Conservation (phyloP, 108 stramenopile genomes). For the Aurantiochytrium sp. region DNA sequence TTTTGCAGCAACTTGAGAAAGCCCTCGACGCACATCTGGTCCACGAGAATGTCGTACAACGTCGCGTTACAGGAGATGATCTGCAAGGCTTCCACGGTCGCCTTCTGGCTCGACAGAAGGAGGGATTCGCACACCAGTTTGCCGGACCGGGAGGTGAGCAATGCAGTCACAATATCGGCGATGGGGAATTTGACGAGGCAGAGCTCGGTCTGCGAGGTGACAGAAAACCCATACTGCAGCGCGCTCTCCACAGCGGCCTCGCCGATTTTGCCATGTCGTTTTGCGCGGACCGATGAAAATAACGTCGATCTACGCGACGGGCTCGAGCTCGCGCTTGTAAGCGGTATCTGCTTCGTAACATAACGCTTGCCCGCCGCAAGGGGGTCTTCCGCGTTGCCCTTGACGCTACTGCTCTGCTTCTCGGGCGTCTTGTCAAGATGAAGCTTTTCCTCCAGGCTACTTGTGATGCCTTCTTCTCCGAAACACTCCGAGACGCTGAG, state of each 20-base stretch:
- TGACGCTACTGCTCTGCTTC: not conserved
- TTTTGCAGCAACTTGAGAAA: constrained; percentile 2
- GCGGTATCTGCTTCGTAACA: no score
- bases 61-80: not conserved
- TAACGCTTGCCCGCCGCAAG: no score
- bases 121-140: not conserved
- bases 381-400: no score
- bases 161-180: not conserved
- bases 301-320: no score
- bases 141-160: not conserved
- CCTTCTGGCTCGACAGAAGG: no score
- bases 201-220: not conserved
- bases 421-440: not conserved
- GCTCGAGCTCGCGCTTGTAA: no score
- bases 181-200: not conserved
- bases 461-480: not conserved
- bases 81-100: not conserved
- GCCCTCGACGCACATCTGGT: not conserved
- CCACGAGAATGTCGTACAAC: not conserved
- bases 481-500: not conserved
- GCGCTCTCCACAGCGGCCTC: no score
- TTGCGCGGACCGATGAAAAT: no score
- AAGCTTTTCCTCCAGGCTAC: not conserved
- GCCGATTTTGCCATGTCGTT: no score
- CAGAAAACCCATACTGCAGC: not conserved